Evolutionary conservation across 2,329 filamentous ascomycete species (phyloP).

Genomic region (Xylaria sp.): DNA sequence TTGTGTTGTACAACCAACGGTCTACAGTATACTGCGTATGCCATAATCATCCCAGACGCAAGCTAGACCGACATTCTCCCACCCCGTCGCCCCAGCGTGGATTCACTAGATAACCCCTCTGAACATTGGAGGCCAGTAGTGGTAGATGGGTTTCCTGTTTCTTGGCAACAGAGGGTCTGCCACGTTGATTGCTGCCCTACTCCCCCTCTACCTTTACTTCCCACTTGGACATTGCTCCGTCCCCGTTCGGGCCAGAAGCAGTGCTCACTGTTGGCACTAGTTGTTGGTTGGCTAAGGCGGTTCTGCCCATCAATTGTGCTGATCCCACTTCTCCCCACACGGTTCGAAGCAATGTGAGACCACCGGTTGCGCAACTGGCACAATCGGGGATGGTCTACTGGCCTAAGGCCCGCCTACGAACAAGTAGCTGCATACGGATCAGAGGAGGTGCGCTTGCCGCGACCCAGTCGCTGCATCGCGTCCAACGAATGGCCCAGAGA

Average conservation of each 20-base stretch:
- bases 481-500: constrained; percentile 6
- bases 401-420: not conserved
- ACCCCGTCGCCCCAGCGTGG: constrained; percentile 5
- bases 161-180: constrained; percentile 41
- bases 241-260: constrained; percentile 19
- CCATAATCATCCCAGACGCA: constrained; percentile 15
- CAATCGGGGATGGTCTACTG: constrained; percentile 2
- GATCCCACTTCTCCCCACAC: constrained; percentile 17
- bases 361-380: constrained; percentile 8
- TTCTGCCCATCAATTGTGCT: not conserved
- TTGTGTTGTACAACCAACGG: constrained; percentile 18
- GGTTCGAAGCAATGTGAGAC: constrained; percentile 13
- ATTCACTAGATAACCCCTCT: not conserved
- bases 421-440: constrained; percentile 21
- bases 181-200: constrained; percentile 47
- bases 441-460: constrained; percentile 21
- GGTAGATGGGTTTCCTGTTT: constrained; percentile 13
- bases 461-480: constrained; percentile 21
- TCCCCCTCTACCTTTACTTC: constrained; percentile 29
- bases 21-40: constrained; percentile 10
- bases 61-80: constrained; percentile 18
- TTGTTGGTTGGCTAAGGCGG: not conserved
- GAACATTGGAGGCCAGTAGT: constrained; percentile 20
- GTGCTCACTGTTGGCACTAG: constrained; percentile 33
- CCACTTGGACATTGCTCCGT: constrained; percentile 25